These are phyloP conservation scores for Gyromitra esculenta DNA, from an alignment of 2,329 filamentous ascomycete species.

Conservation along the genomic window DNA sequence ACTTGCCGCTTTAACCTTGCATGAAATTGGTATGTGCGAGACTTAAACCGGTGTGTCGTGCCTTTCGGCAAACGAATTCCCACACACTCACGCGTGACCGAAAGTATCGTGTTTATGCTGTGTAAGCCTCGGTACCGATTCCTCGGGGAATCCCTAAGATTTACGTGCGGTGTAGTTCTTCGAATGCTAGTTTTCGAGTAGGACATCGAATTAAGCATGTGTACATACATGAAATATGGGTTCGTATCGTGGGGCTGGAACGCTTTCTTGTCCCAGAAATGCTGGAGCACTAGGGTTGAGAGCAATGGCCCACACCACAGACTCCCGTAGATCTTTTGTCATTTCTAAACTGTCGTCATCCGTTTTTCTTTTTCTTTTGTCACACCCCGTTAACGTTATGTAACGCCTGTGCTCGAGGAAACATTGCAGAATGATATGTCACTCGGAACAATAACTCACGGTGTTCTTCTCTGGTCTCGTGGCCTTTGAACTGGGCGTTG, in stretches of 20 bases:
- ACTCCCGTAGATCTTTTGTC: slow-evolving; percentile 8
- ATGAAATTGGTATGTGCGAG: slow-evolving; percentile 33
- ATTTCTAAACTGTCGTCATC: slow-evolving; percentile 35
- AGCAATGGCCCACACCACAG: slow-evolving; percentile 19
- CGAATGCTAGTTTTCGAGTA: slow-evolving; percentile 15
- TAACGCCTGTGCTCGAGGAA: slow-evolving; percentile 14
- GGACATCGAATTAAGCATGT: slow-evolving; percentile 44
- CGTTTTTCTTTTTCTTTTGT: slow-evolving; percentile 25
- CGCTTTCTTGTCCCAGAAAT: slow-evolving; percentile 4
- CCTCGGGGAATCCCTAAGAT: slow-evolving; percentile 24
- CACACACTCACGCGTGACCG: slow-evolving; percentile 36
- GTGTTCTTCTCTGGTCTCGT: slow-evolving; percentile 25
- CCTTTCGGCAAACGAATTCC: slow-evolving; percentile 25
- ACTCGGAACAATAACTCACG: slow-evolving; percentile 9
- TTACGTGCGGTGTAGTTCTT: slow-evolving; percentile 14
- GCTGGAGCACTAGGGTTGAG: slow-evolving; percentile 8
- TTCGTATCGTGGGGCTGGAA: slow-evolving; percentile 34
- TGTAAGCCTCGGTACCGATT: slow-evolving; percentile 48
- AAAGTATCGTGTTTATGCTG: slow-evolving; percentile 31
- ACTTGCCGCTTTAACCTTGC: slow-evolving; percentile 34
- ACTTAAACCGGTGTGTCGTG: slow-evolving; percentile 26
- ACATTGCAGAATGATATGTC: slow-evolving; percentile 38
- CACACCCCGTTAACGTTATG: slow-evolving; percentile 17
- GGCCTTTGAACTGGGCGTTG: slow-evolving; percentile 4
- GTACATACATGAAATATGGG: slow-evolving; percentile 34